Evolutionary conservation across 768 basidiomycete genomes (phyloP), one percentile per base, ranked within the genome.

Genomic region (Suillus hirtellus): DNA sequence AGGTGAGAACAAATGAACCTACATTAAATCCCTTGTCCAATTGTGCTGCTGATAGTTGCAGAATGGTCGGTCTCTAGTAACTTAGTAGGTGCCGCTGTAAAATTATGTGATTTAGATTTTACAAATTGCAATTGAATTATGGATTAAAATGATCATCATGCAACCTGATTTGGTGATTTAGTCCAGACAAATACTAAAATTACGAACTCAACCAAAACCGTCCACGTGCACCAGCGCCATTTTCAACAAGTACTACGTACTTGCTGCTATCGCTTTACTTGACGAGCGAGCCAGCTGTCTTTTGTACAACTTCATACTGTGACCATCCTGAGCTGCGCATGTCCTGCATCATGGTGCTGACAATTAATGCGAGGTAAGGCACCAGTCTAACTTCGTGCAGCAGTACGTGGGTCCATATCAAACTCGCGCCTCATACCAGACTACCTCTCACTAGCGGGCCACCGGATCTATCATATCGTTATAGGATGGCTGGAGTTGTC

Each of bases 71-170:
- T 52, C 31, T 52, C 31, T 31, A 6, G 31, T 31, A 6, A 31
- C 31, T 31, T 31, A 31, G 31, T 31, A 31, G 31, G 31, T 31
- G 31, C 31, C 31, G 31, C 31, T 31, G 31, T 31, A 31, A 31
- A 31, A 31, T 31, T 31, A 24, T 34, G 19, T 31, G 31, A 31
- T 53, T 53, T 35, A 19, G 11, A 37, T 53, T 34, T 53, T 53
- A 34, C 34, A 53, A 53, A 53, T 53, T 53, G 10, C 17, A 11
- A 34, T 31, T 31, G 17, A 53, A 53, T 53, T 35, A 5, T 2
- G 50, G 50, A 52, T 52, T 52, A 52, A 52, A 52, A 19, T 27
- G 50, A 52, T 52, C 50, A 52, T 31, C 50, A 52, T 31, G 31
- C 50, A 52, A 10, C 50, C 52, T 12, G 34, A 53, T 53, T 53